Evolutionary conservation across 2,329 filamentous ascomycete species (phyloP).

Genomic region (Colletotrichum sp.): DNA sequence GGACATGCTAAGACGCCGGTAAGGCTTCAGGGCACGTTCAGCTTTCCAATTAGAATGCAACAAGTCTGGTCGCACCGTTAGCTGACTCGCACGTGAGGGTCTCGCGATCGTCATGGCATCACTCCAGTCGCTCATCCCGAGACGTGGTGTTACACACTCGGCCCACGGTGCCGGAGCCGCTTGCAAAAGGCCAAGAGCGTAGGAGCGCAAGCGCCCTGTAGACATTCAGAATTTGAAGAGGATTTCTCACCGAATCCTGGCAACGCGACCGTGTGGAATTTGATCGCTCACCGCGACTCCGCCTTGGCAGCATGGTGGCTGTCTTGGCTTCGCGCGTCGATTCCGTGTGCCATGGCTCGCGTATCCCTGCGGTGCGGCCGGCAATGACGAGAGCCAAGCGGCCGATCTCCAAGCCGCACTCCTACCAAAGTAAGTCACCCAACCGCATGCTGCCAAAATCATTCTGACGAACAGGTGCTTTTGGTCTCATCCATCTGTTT

Average conservation of each 20-base stretch:
- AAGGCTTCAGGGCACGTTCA: background rate
- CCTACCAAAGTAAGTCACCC: background rate
- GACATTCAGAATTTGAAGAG: background rate
- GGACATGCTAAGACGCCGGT: background rate
- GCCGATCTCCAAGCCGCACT: constrained; percentile 13
- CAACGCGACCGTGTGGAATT: background rate
- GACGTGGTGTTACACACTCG: background rate
- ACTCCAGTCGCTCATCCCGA: background rate
- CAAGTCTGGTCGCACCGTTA: background rate
- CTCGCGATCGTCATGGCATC: constrained; percentile 6
- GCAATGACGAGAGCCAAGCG: constrained; percentile 17
- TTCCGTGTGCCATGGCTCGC: constrained; percentile 18
- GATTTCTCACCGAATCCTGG: background rate
- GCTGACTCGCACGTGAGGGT: constrained; percentile 17
- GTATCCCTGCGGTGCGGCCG: background rate
- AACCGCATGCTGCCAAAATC: background rate
- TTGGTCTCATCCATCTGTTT: background rate
- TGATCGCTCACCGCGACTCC: background rate
- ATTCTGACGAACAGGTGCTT: background rate
- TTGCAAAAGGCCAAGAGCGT: background rate
- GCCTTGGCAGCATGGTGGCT: background rate
- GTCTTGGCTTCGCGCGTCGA: constrained; percentile 11
- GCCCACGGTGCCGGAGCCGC: background rate
- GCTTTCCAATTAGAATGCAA: background rate
- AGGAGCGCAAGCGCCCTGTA: background rate